Conservation (phyloP, 441 rosid species). For the Flueggea neowawraea region DNA sequence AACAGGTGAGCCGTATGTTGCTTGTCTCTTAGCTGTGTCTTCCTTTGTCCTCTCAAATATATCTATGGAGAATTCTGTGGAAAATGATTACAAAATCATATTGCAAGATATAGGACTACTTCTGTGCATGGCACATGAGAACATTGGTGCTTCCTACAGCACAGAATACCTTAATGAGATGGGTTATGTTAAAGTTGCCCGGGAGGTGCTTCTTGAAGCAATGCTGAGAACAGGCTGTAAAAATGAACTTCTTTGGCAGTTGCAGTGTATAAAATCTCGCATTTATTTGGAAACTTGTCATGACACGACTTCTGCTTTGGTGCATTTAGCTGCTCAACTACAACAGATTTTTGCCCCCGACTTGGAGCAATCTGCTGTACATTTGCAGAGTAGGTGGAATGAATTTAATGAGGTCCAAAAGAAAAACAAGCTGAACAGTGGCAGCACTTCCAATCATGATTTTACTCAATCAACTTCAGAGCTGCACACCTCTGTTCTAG, state of each 20-base stretch:
- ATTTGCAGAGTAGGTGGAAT: conserved; percentile 90
- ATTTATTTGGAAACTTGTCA: conserved; percentile 77
- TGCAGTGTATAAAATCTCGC: conserved; percentile 76
- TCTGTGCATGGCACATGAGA: conserved; percentile 50
- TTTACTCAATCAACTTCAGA: conserved; percentile 40
- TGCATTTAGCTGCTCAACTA: conserved; percentile 74
- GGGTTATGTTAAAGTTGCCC: conserved; percentile 91
- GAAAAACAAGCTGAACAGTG: conserved; percentile 35
- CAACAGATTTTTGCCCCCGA: conserved; percentile 93
- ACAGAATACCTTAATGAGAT: conserved; percentile 55
- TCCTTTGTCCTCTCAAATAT: conserved; percentile 59
- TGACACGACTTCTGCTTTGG: conserved; percentile 83
- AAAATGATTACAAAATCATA: conserved; percentile 57
- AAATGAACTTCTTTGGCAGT: conserved; percentile 70
- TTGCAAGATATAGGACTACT: conserved; percentile 92
- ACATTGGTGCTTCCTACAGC: conserved; percentile 53
- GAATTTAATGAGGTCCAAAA: conserved; percentile 54
- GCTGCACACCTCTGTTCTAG: conserved; percentile 30
- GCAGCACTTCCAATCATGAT: conserved; percentile 18
- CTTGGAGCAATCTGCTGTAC: conserved; percentile 83
- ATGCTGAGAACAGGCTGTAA: conserved; percentile 54
- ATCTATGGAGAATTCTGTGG: conserved; percentile 33
- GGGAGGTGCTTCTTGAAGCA: conserved; percentile 68
- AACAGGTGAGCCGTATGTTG: conserved; percentile 33
- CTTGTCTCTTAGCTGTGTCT: conserved; percentile 91